Base-by-base conservation (phyloP, 495 filamentous ascomycete species). In the Aspergillus hancockii region DNA sequence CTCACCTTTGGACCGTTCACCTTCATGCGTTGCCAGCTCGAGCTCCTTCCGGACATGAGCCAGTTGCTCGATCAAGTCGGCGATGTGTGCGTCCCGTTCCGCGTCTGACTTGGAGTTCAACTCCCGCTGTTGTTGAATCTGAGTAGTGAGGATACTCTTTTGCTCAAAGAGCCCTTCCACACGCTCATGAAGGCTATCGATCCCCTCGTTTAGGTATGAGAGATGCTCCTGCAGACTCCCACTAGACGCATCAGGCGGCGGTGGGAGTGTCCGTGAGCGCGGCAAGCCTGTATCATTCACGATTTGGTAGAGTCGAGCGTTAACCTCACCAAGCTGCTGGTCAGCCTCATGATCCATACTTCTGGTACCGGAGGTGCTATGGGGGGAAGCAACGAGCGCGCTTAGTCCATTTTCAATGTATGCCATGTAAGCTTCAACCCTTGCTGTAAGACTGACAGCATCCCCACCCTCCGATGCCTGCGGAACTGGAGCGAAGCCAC, bases 121-220 rank as follows among this genome's bases (percentile, higher is more conserved):
- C 65, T 94, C 91, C 41, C 91, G 87, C 72, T 97, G 92, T 68
- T 96, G 91, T 73, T 95, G 91, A 63, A 96, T 91, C 63, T 97
- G 92, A 4, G 90, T 86, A 59, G 89, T 87, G 22, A 96, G 73
- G 18, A 92, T 92, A 50, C 82, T 82, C 71, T 96, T 92, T 62
- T 96, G 91, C 60, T 96, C 91, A 38, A 88, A 82, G 22, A 96
- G 74, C n/a, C 78, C 68, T 59, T 74, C 72, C 16, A 78, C 67
- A 16, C 77, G 73, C 41, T 63, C 78, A 63, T 89, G 90, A 8
- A 98, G 75, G 65, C 83, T 84, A 66, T 91, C 89, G 1, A 98
- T 83, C 69, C 89, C 95, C 16, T 84, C 71, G 10, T 76, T 76
- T 28, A 87, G 77, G 59, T 84, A 83, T 6, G 73, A 61, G 12